Base-by-base conservation (phyloP, 495 filamentous ascomycete genomes). In the Podospora anserina region DNA sequence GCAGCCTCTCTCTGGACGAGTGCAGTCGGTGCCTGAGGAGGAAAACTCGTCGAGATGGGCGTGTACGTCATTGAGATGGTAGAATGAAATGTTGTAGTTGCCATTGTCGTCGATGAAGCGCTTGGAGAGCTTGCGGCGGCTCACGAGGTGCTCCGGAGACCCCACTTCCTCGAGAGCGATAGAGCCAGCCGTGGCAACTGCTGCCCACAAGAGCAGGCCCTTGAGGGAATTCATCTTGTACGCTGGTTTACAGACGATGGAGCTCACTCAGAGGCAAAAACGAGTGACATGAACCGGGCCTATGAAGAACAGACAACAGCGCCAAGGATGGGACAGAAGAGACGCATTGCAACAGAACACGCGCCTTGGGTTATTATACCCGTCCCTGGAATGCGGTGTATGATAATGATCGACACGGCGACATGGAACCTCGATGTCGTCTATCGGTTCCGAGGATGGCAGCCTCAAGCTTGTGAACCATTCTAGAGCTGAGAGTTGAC, bases 21-120 rank as follows among this genome's bases (percentile, higher is more conserved):
- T 79, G 75, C 86, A 88, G 69, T 87, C 85, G 9, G 84, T 81
- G 27, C 86, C 86, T 0, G 83, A 83, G 27, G 81, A 78, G 11
- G 82, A 77, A 72, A 86, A 88, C 74, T 88, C 70, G 69, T 88
- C 86, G 7, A 88, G 78, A 69, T 87, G 85, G 34, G 85, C 82
- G 69, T 88, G 86, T 0, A 88, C 86, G 70, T 88, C 86, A 72
- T 88, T 88, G 76, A 88, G 77, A 72, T 88, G 86, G 72, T 87
- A 88, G 75, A 88, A 85, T 4, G 85, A 86, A 59, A 88, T 84
- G 67, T 87, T 87, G 74, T 83, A 87, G 69, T 87, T 82, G 60
- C 83, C 83, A 2, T 79, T 70, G 9, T 72, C 71, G 67, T 86
- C 84, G 61, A 85, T 75, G 66, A 84, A 85, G 32, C 84, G 81